Conservation (phyloP, 2,329 filamentous ascomycete species). For the Polychaeton citri region DNA sequence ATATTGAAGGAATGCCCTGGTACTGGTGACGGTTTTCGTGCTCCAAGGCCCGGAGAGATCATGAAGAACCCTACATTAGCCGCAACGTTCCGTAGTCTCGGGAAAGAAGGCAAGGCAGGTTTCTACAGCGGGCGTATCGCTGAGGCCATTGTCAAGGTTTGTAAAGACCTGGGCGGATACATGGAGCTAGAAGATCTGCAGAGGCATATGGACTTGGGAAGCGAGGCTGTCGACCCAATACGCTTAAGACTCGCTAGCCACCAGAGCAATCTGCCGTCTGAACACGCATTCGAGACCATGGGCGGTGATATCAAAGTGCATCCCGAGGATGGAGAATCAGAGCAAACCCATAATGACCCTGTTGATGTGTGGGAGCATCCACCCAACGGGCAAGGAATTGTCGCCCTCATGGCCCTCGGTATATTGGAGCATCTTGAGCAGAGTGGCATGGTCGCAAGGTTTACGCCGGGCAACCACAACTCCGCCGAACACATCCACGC, state of each 20-base stretch:
- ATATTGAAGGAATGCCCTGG: constrained; percentile 69
- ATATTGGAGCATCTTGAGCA: constrained; percentile 79
- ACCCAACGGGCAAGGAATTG: constrained; percentile 90
- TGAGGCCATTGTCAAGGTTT: constrained; percentile 65
- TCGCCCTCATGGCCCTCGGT: constrained; percentile 85
- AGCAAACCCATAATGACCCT: constrained; percentile 40
- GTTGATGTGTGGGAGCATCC: constrained; percentile 93
- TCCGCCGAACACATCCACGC: constrained; percentile 61
- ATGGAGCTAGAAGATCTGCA: constrained; percentile 68
- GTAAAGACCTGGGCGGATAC: constrained; percentile 61
- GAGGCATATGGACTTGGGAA: constrained; percentile 59
- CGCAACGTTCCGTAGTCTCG: constrained; percentile 66
- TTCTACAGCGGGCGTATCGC: constrained; percentile 84
- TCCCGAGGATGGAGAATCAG: constrained; percentile 21
- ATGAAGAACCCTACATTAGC: constrained; percentile 76
- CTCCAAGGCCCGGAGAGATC: constrained; percentile 70
- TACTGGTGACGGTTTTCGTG: constrained; percentile 55
- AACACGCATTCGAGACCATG: constrained; percentile 46
- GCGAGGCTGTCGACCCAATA: constrained; percentile 70
- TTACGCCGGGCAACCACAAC: constrained; percentile 64
- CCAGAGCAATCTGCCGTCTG: too few relatives aligned
- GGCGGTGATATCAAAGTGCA: constrained; percentile 32
- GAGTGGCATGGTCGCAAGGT: constrained; percentile 58
- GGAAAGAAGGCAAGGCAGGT: constrained; percentile 68
- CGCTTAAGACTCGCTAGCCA: constrained; percentile 56